phyloP scores from a whole-genome alignment of 331 rosid species.

The Erythrophleum ivorense region DNA sequence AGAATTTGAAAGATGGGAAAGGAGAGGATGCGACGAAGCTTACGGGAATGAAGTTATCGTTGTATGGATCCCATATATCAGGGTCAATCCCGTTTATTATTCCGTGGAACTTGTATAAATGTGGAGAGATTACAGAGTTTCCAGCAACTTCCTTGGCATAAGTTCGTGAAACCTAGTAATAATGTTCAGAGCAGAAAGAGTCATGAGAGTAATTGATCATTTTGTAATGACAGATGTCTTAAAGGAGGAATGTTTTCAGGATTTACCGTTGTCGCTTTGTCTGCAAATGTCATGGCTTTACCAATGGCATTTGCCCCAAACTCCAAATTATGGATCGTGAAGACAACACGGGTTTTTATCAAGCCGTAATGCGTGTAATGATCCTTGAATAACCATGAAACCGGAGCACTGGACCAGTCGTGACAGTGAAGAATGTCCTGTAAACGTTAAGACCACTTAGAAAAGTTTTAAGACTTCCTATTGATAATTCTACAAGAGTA shows the following conservation, averaged over 20 bases:
- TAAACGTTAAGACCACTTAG: too few relatives aligned
- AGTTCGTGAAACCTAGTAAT: slow-evolving; percentile 79
- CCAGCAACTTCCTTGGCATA: slow-evolving; percentile 83
- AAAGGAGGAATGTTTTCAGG: too few relatives aligned
- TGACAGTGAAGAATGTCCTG: slow-evolving; percentile 98
- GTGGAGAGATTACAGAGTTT: slow-evolving; percentile 66
- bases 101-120: slow-evolving; percentile 88
- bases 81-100: slow-evolving; percentile 93
- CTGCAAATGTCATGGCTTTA: slow-evolving; percentile 68
- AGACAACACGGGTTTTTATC: slow-evolving; percentile 75
- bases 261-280: slow-evolving; percentile 91
- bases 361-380: slow-evolving; percentile 78
- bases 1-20: too few relatives aligned
- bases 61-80: slow-evolving; percentile 89
- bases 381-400: slow-evolving; percentile 87
- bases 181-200: too few relatives aligned
- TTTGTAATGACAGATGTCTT: too few relatives aligned
- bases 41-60: slow-evolving; percentile 83
- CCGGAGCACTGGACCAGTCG: slow-evolving; percentile 97
- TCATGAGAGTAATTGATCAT: too few relatives aligned
- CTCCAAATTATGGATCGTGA: slow-evolving; percentile 94
- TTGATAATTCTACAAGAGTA: too few relatives aligned
- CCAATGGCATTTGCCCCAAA: slow-evolving; percentile 72
- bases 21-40: too few relatives aligned
- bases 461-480: too few relatives aligned